Base-by-base conservation (phyloP, 257 asterid genomes). In the Solanum pennellii region DNA sequence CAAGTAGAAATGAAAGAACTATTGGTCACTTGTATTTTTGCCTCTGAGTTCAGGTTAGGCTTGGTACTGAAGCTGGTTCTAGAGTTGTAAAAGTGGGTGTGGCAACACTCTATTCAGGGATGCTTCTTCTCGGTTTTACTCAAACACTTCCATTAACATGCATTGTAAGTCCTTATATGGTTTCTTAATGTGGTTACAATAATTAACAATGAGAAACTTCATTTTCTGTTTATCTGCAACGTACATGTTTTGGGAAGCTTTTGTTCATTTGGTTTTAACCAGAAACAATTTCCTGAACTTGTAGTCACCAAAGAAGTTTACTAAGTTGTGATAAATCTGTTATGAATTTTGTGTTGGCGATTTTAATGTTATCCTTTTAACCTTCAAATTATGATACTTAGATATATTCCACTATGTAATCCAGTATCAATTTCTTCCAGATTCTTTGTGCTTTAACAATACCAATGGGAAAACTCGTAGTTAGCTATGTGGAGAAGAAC, bases 81-180 rank as follows among this genome's bases (percentile, higher is more conserved):
- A 89, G 92, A 80, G 92, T 91, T 23, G 95, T 95, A 83, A 93
- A 93, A 93, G 87, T 88, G 45, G 91, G 94, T 18, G 92, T 95
- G 15, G 66, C 89, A 31, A n/a, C 89, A 6, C 92, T 96, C 41
- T 96, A 95, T 89, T 91, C 89, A 29, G 90, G 90, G 88, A 84
- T 91, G 75, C 88, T 95, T 88, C 49, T 91, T 88, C 89, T 95
- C 1, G 98, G 99, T 73, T 89, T 94, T 2, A 86, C 83, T 88
- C 91, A 92, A 92, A 84, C 88, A 83, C 95, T 96, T 87, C 98
- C 99, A 21, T 90, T 92, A 80, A 86, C 94, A 44, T 93, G 96
- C 83, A 80, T 92, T 33, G 99, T 96, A 89, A 91, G 93, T 86
- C 33, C 72, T 35, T 66, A 18, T 82, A 27, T 82, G 69, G 31